Evolutionary conservation across 148 eudicot genomes (phyloP), one percentile per base, ranked within the genome.

Genomic region (Linanthus parryae): DNA sequence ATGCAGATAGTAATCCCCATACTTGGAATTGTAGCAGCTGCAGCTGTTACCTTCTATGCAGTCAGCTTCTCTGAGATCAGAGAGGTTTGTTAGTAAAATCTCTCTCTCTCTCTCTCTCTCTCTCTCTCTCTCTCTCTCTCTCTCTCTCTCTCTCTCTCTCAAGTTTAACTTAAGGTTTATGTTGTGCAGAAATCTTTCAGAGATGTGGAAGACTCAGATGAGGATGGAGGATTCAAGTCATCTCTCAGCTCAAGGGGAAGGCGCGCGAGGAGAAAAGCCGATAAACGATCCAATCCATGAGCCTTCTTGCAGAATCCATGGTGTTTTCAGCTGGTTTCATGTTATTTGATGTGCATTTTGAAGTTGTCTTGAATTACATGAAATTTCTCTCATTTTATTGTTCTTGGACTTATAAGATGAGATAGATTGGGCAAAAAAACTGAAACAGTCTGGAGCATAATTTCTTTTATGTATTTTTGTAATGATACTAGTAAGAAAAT

Each of bases 21-120:
- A 8, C 45, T 73, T 13, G 84, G 78, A 36, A 74, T 83, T 23
- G 71, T 83, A 49, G 91, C 85, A 22, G 85, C 66, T 31, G 91
- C 91, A 33, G 91, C 81, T n/a, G 69, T 67, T 41, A 83, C 91
- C 28, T 83, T 83, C 63, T 83, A 83, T 44, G 91, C 70, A 11
- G 85, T 83, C 45, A 83, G 91, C 75, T 83, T 83, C 59, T 37
- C 63, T 51, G 83, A 83, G 67, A 29, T 83, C n/a, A 63, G 91
- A 48, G 85, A 83, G 85, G 91, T 82, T n/a, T n/a, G 56, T 14
- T 8, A 8, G 3, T 6, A 1, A 2, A 6, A 15, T 17, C 43
- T 15, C 36, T 23, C 31, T 12, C 55, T 45, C 48, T 21, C 21
- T 13, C 41, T 42, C 18, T 13, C 4, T 23, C 1, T 19, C 8